Evolutionary conservation across 2,329 filamentous ascomycete species (phyloP).

Genomic region (Colletotrichum scovillei): DNA sequence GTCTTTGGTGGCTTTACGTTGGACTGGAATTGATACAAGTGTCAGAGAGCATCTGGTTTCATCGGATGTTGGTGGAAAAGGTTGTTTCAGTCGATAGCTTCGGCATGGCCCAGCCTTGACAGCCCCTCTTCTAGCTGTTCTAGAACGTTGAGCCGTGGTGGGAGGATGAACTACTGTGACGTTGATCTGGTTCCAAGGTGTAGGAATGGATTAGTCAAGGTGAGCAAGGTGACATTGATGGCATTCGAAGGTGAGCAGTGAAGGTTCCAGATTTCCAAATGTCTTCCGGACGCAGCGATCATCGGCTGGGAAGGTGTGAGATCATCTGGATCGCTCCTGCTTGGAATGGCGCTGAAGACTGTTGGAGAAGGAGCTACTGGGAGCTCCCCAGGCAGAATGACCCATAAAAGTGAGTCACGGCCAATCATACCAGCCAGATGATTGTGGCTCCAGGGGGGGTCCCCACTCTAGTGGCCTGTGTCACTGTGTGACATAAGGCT

Average conservation of each 20-base stretch:
- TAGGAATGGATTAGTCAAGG: not conserved
- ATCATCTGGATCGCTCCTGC: slow-evolving; percentile 9
- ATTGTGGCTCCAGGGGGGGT: slow-evolving; percentile 4
- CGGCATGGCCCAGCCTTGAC: not conserved
- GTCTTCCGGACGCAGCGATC: slow-evolving; percentile 1
- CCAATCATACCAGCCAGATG: not conserved
- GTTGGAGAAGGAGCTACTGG: slow-evolving; percentile 18
- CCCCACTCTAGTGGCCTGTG: slow-evolving; percentile 8
- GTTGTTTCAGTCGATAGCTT: slow-evolving; percentile 11
- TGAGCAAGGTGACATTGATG: not conserved
- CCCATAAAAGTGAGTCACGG: not conserved
- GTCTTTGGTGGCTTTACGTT: not conserved
- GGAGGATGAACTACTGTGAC: slow-evolving; percentile 1
- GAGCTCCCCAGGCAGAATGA: not conserved
- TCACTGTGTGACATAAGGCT: slow-evolving; percentile 29
- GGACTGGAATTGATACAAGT: not conserved
- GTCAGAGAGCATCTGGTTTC: slow-evolving; percentile 21
- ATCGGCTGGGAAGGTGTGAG: not conserved
- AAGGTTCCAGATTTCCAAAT: not conserved
- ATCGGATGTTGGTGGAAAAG: slow-evolving; percentile 15
- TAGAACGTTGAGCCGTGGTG: not conserved
- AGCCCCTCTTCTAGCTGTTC: not conserved
- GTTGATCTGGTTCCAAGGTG: not conserved
- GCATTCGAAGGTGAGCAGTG: not conserved
- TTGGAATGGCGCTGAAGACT: slow-evolving; percentile 1